phyloP scores from a whole-genome alignment of 75 land plant species.

The Pinus tabuliformis region DNA sequence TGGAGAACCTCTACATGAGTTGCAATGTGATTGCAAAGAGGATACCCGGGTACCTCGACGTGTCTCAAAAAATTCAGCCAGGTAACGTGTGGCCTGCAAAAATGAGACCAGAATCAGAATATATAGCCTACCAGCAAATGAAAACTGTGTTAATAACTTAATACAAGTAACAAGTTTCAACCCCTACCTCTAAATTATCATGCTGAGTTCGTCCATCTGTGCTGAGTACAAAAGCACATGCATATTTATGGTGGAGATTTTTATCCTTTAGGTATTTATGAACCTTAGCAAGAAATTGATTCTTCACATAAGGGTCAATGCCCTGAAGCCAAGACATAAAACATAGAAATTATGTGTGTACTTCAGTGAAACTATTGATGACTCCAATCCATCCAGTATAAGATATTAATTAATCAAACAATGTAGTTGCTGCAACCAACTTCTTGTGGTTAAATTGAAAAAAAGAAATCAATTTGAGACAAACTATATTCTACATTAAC shows the following conservation, averaged over 20 bases:
- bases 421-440: not conserved
- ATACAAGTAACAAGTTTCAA: not conserved
- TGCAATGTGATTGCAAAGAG: conserved; percentile 4
- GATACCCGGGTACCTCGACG: conserved; percentile 36
- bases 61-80: conserved; percentile 67
- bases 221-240: conserved; percentile 65
- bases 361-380: not conserved
- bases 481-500: not conserved
- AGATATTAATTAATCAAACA: not conserved
- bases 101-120: not conserved
- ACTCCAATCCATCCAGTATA: not conserved
- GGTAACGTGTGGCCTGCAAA: conserved; percentile 58
- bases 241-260: conserved; percentile 77
- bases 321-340: conserved; percentile 25
- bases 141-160: not conserved
- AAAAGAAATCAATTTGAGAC: not conserved
- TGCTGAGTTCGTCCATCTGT: conserved; percentile 23
- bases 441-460: not conserved
- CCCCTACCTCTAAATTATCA: conserved; percentile 62
- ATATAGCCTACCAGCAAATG: not conserved
- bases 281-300: conserved; percentile 58
- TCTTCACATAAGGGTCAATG: conserved; percentile 56
- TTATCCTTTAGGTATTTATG: conserved; percentile 77
- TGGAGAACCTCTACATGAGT: conserved; percentile 40
- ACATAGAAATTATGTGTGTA: not conserved